Conservation (phyloP, 2,329 filamentous ascomycete species). For the Aspergillus caelatus region DNA sequence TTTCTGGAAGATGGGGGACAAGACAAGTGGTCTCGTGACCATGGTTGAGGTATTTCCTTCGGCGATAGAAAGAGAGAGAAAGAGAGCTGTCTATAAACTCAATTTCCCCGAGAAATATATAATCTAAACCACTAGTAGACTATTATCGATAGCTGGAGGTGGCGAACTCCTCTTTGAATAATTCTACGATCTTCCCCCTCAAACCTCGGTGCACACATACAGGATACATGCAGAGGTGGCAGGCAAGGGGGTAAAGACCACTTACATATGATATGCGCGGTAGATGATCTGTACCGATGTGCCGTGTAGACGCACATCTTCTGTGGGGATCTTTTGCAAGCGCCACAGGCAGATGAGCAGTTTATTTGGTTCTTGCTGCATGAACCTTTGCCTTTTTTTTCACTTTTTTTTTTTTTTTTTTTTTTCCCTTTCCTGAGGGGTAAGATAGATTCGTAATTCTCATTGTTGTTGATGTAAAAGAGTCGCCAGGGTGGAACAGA, state of each 20-base stretch:
- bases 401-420: neutral
- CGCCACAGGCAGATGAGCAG: neutral
- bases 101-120: neutral
- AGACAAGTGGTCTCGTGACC: neutral
- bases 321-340: neutral
- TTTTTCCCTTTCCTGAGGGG: neutral
- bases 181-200: neutral
- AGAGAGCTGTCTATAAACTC: neutral
- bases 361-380: neutral
- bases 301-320: neutral
- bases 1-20: neutral
- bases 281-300: neutral
- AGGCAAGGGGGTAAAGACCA: neutral
- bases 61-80: neutral
- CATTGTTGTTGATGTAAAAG: neutral
- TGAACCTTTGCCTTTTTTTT: neutral
- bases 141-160: neutral
- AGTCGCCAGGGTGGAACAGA: neutral
- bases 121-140: too few species aligned
- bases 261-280: slow-evolving; percentile 3
- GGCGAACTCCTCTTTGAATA: neutral
- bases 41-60: neutral
- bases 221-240: slow-evolving; percentile 1
- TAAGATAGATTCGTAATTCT: neutral
- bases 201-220: neutral